Evolutionary conservation across 306 rosid species (phyloP).

Genomic region (Rosa multiflora): DNA sequence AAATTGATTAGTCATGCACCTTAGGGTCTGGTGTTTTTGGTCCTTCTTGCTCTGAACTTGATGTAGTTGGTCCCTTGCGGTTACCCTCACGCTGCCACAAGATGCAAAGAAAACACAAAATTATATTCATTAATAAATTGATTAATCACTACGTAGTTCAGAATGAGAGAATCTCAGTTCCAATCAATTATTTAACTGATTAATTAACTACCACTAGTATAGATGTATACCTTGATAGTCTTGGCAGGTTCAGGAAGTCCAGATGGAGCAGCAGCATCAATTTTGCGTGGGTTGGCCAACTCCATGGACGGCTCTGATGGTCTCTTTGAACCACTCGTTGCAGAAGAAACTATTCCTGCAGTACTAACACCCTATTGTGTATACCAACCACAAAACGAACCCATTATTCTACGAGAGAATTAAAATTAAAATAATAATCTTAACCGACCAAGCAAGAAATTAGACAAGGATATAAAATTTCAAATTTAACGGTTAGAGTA

Average conservation of each 20-base stretch:
- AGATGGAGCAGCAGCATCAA: constrained; percentile 30
- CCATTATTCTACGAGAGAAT: constrained; percentile 4
- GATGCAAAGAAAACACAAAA: constrained; percentile 13
- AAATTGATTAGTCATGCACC: constrained; percentile 33
- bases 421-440: constrained; percentile 3
- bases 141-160: constrained; percentile 4
- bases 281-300: constrained; percentile 56
- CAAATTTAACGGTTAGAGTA: constrained; percentile 7
- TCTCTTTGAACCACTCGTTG: constrained; percentile 61
- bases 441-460: constrained; percentile 6
- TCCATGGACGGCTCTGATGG: constrained; percentile 63
- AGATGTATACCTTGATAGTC: constrained; percentile 44
- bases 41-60: constrained; percentile 92
- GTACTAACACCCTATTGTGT: constrained; percentile 34
- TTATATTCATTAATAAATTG: neutral
- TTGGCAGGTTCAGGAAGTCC: constrained; percentile 56
- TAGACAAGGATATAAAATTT: neutral
- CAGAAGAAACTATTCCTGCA: constrained; percentile 46
- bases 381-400: constrained; percentile 12
- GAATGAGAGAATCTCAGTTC: constrained; percentile 23
- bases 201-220: neutral
- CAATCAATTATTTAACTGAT: neutral
- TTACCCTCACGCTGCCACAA: constrained; percentile 58
- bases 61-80: constrained; percentile 72
- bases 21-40: constrained; percentile 97